Evolutionary conservation across 257 asterid genomes (phyloP), one percentile per base, ranked within the genome.

Genomic region (Petunia secreta): DNA sequence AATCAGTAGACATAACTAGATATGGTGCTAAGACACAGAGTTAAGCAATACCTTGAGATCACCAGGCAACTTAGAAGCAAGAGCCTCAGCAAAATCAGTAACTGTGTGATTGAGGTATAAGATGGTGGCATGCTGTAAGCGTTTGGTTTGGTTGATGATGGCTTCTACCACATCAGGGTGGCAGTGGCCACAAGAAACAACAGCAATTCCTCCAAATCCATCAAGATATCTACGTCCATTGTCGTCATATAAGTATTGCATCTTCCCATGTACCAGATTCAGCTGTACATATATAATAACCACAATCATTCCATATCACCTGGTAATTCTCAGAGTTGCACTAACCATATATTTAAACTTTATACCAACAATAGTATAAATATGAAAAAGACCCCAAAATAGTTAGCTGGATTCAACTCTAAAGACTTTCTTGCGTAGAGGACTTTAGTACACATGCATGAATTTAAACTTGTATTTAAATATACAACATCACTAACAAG

Each of bases 141-240:
- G 90, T 78, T 84, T 90, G 2, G 93, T 85, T 87, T 95, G 99
- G 75, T 86, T 86, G 16, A 91, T 89, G 78, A 92, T 89, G 11
- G 98, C 97, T 39, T 89, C 92, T 64, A 95, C 98, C 84, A 95
- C 98, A 1, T 90, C 90, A 15, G 99, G 98, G 75, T 95, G 99
- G 84, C 97, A 93, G 82, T 95, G 99, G 14, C 99, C 98, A 79
- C 94, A 89, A 40, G 91, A 86, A 36, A 95, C 99, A 7, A 97
- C 91, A 57, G 99, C 99, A 16, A 95, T 93, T 38, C 99, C 99
- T 1, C 96, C 99, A 60, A 90, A 95, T 6, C 92, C 98, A 84
- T 95, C 99, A 86, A 95, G 73, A 84, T 93, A 95, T 55, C 98
- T 79, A 82, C 95, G 85, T 36, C 98, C 98, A 79, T 83, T 87